Evolutionary conservation across 1,284 basidiomycete species (phyloP).

Genomic region (Ganoderma boninense): DNA sequence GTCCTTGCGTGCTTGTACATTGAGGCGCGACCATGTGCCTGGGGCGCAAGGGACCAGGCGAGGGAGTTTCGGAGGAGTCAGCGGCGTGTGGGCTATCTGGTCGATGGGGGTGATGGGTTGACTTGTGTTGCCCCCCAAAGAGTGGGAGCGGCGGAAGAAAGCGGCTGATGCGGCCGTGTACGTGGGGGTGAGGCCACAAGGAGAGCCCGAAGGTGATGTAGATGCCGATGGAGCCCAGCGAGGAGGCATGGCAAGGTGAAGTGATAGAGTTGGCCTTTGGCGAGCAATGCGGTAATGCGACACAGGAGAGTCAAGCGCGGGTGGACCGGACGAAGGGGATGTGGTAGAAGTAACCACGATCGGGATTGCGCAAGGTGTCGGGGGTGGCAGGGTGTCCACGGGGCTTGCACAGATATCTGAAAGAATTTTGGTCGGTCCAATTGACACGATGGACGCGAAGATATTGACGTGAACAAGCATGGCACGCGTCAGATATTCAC

Average conservation of each 20-base stretch:
- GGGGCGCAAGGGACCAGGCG: constrained; percentile 29
- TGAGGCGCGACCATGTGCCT: constrained; percentile 24
- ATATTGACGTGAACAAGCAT: not conserved
- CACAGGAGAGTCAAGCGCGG: constrained; percentile 34
- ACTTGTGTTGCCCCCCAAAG: constrained; percentile 2
- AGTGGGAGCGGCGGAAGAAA: constrained; percentile 19
- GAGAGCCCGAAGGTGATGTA: constrained; percentile 15
- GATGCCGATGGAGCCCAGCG: not conserved
- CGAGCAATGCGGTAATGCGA: constrained; percentile 40
- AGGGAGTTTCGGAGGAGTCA: constrained; percentile 36
- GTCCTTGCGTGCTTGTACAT: constrained; percentile 18
- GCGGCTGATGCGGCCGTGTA: constrained; percentile 9
- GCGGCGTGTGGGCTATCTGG: constrained; percentile 41
- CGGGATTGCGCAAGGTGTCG: constrained; percentile 2
- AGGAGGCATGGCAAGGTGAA: constrained; percentile 39
- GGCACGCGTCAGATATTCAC: not conserved
- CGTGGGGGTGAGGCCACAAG: constrained; percentile 1
- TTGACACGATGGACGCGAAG: not conserved
- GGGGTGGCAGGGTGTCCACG: not conserved
- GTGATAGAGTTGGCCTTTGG: constrained; percentile 36
- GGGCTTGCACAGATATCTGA: not conserved
- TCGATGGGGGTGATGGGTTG: constrained; percentile 42
- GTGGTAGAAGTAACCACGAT: constrained; percentile 6
- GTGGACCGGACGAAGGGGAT: not conserved
- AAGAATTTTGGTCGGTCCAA: not conserved